Conservation (phyloP, 208 protist species). For the Wallacemonas sp. region DNA sequence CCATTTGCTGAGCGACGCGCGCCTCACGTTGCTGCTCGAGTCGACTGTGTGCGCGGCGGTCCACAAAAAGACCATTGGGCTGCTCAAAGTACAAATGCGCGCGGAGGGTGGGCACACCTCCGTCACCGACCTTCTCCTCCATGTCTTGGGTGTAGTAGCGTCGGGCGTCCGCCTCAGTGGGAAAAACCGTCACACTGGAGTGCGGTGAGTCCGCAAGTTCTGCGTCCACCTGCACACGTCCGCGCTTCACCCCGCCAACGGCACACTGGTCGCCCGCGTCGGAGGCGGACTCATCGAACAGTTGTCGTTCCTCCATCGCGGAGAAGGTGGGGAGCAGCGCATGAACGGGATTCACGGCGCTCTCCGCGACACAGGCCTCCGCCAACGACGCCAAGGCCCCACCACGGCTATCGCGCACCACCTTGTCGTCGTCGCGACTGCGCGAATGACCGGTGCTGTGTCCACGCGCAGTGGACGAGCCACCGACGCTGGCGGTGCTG, state of each 20-base stretch:
- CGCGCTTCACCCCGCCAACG: too few species aligned
- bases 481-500: not conserved
- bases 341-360: too few species aligned
- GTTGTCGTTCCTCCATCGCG: not conserved
- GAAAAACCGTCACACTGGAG: not conserved
- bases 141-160: not conserved
- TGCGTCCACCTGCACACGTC: too few species aligned
- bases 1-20: slow-evolving; percentile 13
- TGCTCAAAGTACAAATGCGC: slow-evolving; percentile 63
- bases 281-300: not conserved
- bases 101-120: slow-evolving; percentile 37
- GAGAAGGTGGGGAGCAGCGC: not conserved
- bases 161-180: not conserved
- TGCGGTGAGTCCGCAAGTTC: too few species aligned
- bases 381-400: too few species aligned
- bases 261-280: not conserved
- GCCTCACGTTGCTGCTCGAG: slow-evolving; percentile 19
- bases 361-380: too few species aligned
- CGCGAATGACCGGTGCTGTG: too few species aligned
- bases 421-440: too few species aligned
- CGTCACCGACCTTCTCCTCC: not conserved
- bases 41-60: slow-evolving; percentile 26
- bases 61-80: slow-evolving; percentile 40
- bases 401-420: too few species aligned
- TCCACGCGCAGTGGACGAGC: too few species aligned